A percentile compares a stretch with the other conserved stretches of the same genome.
phyloP scores from a whole-genome alignment of 2,329 filamentous ascomycete species.

The Leptographium lundbergii region DNA sequence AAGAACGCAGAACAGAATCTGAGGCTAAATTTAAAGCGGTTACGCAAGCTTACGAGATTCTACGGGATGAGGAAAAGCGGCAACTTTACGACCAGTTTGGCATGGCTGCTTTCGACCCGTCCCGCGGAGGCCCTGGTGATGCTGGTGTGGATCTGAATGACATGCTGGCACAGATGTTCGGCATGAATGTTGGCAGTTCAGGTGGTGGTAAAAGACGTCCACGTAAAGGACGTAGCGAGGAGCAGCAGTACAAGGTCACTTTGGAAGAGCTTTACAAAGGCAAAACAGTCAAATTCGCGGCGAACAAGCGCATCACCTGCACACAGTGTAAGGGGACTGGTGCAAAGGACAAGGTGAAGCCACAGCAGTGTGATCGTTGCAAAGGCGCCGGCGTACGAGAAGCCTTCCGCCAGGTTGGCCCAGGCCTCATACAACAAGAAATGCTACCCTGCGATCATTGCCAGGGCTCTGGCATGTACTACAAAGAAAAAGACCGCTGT shows the following conservation, averaged over 20 bases:
- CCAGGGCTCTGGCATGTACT: slow-evolving; percentile 71
- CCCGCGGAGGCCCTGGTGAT: slow-evolving; percentile 49
- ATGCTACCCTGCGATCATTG: slow-evolving; percentile 73
- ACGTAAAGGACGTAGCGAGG: slow-evolving; percentile 67
- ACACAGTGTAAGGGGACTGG: slow-evolving; percentile 76
- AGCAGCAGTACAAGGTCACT: slow-evolving; percentile 81
- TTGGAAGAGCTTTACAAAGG: slow-evolving; percentile 96
- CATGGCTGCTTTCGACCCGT: slow-evolving; percentile 88
- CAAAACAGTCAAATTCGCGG: slow-evolving; percentile 93
- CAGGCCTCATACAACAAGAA: slow-evolving; percentile 73
- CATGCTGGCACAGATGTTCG: slow-evolving; percentile 86
- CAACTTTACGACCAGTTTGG: slow-evolving; percentile 85
- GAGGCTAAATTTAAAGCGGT: slow-evolving; percentile 89
- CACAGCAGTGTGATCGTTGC: slow-evolving; percentile 72
- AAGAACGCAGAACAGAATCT: slow-evolving; percentile 70
- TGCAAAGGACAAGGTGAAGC: slow-evolving; percentile 83
- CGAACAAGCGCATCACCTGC: slow-evolving; percentile 89
- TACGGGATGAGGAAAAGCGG: slow-evolving; percentile 89
- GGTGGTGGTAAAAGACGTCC: slow-evolving; percentile 41
- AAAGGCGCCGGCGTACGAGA: slow-evolving; percentile 67
- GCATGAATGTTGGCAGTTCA: slow-evolving; percentile 50
- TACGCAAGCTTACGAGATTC: slow-evolving; percentile 93
- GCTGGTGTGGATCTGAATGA: slow-evolving; percentile 81
- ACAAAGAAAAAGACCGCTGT: slow-evolving; percentile 93
- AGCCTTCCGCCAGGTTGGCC: slow-evolving; percentile 70